phyloP scores from a whole-genome alignment of 371 early-diverging fungal species.

The Rhizopus microsporus region DNA sequence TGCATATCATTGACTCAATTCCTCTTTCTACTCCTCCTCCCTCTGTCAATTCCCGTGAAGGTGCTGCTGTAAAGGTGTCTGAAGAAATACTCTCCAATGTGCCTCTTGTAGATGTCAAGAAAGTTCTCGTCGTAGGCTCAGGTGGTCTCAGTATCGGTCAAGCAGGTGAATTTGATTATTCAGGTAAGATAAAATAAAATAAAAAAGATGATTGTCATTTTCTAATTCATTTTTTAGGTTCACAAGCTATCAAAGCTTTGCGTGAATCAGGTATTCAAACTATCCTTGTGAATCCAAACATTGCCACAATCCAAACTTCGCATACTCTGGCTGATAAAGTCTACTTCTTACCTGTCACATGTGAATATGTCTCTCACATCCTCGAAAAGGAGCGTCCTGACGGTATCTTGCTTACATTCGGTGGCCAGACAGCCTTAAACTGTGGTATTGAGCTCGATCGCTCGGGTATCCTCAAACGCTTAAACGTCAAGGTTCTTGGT shows the following conservation, averaged over 20 bases:
- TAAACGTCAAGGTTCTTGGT: conserved; percentile 90
- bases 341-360: conserved; percentile 93
- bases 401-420: conserved; percentile 93
- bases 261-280: conserved; percentile 94
- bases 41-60: conserved; percentile 28
- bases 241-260: conserved; percentile 95
- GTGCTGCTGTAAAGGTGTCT: conserved; percentile 51
- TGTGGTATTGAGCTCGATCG: conserved; percentile 83
- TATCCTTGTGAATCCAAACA: conserved; percentile 93
- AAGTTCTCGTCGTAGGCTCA: conserved; percentile 93
- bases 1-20: conserved; percentile 15
- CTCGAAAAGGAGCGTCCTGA: conserved; percentile 91
- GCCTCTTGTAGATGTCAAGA: conserved; percentile 66
- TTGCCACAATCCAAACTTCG: conserved; percentile 95
- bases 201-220: no score
- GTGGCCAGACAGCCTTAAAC: conserved; percentile 96
- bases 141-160: conserved; percentile 97
- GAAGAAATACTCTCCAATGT: conserved; percentile 55
- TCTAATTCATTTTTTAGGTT: conserved; percentile 35
- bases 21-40: conserved; percentile 23
- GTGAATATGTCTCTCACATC: conserved; percentile 88
- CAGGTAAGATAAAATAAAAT: conserved; percentile 38
- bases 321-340: conserved; percentile 93
- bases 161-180: conserved; percentile 98
- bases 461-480: conserved; percentile 69